phyloP scores from a whole-genome alignment of 495 filamentous ascomycete species.

The Poronia punctata region DNA sequence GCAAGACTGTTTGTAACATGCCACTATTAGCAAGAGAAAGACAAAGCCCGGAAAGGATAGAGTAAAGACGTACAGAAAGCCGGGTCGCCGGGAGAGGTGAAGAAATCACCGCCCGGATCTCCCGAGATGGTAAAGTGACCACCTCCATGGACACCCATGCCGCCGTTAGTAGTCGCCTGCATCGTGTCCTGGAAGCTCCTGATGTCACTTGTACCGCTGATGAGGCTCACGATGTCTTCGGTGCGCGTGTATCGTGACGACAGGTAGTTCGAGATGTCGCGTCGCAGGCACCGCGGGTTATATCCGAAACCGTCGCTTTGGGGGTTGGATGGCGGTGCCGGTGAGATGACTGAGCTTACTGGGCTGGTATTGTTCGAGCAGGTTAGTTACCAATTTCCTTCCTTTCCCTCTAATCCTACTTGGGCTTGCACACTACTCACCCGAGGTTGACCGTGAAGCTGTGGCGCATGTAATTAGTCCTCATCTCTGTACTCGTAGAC shows the following conservation, averaged over 20 bases:
- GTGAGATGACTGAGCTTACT: constrained; percentile 24
- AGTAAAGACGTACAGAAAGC: constrained; percentile 43
- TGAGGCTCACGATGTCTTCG: constrained; percentile 40
- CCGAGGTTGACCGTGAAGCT: constrained; percentile 48
- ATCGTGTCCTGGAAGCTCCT: constrained; percentile 37
- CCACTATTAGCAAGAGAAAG: not conserved
- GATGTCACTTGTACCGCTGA: constrained; percentile 38
- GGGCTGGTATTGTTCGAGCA: not conserved
- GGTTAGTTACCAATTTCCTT: too few species aligned
- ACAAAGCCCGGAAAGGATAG: not conserved
- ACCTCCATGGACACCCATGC: constrained; percentile 32
- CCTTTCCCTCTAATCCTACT: not conserved
- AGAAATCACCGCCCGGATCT: constrained; percentile 42
- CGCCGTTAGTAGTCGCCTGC: constrained; percentile 28
- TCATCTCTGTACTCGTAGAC: not conserved
- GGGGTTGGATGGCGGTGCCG: constrained; percentile 29
- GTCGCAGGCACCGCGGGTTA: constrained; percentile 59
- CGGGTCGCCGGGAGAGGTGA: constrained; percentile 57
- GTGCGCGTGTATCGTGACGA: constrained; percentile 41
- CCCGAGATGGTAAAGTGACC: constrained; percentile 38
- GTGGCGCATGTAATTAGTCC: constrained; percentile 5
- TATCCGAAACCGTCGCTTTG: constrained; percentile 30
- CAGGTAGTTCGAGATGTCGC: constrained; percentile 53
- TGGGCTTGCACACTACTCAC: constrained; percentile 26
- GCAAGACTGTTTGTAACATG: constrained; percentile 30